These are phyloP conservation scores for Rhytidhysteron rufulum DNA, from an alignment of 2,329 filamentous ascomycete genomes.

Conservation along the genomic window DNA sequence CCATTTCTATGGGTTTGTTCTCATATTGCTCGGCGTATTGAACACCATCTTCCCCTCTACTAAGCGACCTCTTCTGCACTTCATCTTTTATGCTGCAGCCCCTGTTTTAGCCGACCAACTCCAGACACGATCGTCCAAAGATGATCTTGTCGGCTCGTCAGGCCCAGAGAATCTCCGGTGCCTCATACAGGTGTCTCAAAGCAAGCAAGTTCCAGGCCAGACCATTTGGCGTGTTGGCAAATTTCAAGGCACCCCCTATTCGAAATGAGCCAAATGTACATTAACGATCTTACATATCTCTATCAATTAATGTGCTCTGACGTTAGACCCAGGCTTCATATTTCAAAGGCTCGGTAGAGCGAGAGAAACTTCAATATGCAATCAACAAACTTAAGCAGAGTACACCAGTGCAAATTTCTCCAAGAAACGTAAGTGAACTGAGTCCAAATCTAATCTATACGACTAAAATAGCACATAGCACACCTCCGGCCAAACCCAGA, in stretches of 20 bases:
- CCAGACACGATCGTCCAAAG: no score
- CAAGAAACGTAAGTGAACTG: constrained; percentile 63
- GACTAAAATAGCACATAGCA: constrained; percentile 48
- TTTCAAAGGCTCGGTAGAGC: constrained; percentile 74
- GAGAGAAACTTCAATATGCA: constrained; percentile 72
- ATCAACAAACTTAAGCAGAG: constrained; percentile 66
- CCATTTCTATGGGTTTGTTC: no score
- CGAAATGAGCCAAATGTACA: constrained; percentile 91
- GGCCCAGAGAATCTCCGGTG: no score
- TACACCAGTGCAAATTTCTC: constrained; percentile 71
- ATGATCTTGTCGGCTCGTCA: no score
- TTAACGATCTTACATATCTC: constrained; percentile 3
- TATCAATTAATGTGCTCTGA: neutral
- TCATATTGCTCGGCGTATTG: no score
- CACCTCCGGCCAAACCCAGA: constrained; percentile 61
- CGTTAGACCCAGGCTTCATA: constrained; percentile 70
- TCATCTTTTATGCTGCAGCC: no score
- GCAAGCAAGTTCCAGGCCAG: no score
- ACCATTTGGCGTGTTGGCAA: no score
- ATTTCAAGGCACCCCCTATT: constrained; percentile 83
- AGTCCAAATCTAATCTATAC: neutral
- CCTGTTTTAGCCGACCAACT: no score
- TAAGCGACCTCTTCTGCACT: no score
- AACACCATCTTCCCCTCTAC: no score
- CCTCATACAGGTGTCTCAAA: no score